Evolutionary conservation across 2,329 filamentous ascomycete species (phyloP), one percentile per base, ranked within the genome.

Genomic region (Xylaria multiplex): DNA sequence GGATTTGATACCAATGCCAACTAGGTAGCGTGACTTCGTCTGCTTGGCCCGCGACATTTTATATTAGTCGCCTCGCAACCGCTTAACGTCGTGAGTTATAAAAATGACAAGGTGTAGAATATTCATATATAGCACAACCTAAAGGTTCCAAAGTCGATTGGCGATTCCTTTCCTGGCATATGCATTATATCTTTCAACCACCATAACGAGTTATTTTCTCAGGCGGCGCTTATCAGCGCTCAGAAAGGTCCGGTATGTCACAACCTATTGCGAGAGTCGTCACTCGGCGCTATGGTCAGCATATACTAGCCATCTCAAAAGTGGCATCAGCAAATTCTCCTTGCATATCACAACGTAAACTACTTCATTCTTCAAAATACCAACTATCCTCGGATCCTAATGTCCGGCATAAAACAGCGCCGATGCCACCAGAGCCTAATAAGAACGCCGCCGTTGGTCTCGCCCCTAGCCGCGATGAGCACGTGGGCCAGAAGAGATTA

Each of bases 401-500:
- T 16, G 45, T 4, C 14, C 13, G 27, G 6, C 40, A 54, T 50
- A 19, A 35, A 16, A 56, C 49, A n/a, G 59, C 71, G 9, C 68
- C 71, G 1, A 62, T 50, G 3, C 72, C 72, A 14, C 73, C 77
- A 2, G 67, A 75, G 2, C 72, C 75, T 0, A 69, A 66, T 16
- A 70, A 77, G 11, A 74, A 76, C 22, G 71, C 74, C 0, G 60
- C 72, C 0, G 24, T 68, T 16, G 71, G 74, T 1, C 66, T 71
- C 13, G 68, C 65, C 11, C 74, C 73, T 2, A 55, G 59, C 7
- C 59, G 66, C 6, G 58, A 59, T 54, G 71, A 69, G 30, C 72
- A 74, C 37, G 67, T 80, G 8, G 78, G 79, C 45, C 62, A 69
- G 37, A 80, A 78, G 62, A 71, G 73, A n/a, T 76, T 91, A 57